These are phyloP conservation scores for Arxiozyma slooffiae DNA, from an alignment of 1,139 yeast genomes.

Conservation along the genomic window DNA sequence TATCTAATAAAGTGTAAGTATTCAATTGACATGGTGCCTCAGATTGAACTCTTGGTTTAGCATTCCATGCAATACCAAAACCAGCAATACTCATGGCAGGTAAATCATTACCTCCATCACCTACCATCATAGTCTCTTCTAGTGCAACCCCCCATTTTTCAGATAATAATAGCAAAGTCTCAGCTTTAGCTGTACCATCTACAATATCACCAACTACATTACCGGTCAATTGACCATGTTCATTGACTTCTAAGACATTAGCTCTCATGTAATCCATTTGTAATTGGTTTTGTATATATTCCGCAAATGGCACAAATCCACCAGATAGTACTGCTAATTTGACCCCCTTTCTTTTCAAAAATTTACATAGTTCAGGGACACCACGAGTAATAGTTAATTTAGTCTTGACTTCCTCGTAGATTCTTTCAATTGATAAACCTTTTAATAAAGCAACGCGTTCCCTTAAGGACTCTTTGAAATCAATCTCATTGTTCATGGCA, in stretches of 20 bases:
- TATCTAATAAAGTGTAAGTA: constrained; percentile 56
- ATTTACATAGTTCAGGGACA: constrained; percentile 57
- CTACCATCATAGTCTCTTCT: constrained; percentile 66
- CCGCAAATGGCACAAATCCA: constrained; percentile 86
- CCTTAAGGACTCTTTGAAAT: constrained; percentile 71
- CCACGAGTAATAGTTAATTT: constrained; percentile 75
- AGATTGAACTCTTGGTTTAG: constrained; percentile 81
- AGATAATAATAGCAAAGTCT: constrained; percentile 60
- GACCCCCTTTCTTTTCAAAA: constrained; percentile 52
- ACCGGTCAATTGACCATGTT: constrained; percentile 43
- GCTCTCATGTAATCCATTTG: constrained; percentile 85
- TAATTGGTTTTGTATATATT: constrained; percentile 55
- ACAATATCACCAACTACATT: constrained; percentile 65
- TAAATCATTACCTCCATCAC: constrained; percentile 96
- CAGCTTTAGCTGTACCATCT: constrained; percentile 77
- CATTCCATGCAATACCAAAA: constrained; percentile 94
- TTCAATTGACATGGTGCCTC: constrained; percentile 78
- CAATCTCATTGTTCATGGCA: constrained; percentile 96
- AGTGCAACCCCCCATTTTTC: constrained; percentile 49
- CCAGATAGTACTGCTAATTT: constrained; percentile 86
- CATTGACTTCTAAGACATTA: constrained; percentile 52
- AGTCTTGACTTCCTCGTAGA: constrained; percentile 71
- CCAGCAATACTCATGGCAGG: constrained; percentile 91
- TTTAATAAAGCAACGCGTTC: constrained; percentile 67
- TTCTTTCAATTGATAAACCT: constrained; percentile 63